Percentiles rank a stretch among this genome's conserved stretches.
phyloP scores from a whole-genome alignment of 2,329 filamentous ascomycete genomes.

The Botryotinia convoluta region DNA sequence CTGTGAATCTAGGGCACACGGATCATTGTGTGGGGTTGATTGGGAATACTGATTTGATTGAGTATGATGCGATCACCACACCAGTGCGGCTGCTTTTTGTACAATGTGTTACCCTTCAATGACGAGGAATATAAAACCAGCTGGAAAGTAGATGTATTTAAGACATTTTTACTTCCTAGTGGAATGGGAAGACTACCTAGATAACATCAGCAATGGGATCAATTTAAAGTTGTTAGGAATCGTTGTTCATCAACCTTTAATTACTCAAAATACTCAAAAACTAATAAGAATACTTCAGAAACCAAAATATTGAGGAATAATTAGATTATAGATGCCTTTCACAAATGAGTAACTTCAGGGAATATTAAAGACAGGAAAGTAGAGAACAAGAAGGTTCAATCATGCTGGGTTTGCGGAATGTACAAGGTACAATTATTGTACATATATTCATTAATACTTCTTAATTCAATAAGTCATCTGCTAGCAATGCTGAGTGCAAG shows the following conservation, averaged over 20 bases:
- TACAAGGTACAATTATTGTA: neutral
- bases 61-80: neutral
- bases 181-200: neutral
- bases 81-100: neutral
- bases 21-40: constrained; percentile 1
- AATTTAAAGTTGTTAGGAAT: neutral
- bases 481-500: neutral
- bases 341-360: neutral
- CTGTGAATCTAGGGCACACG: neutral
- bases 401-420: neutral
- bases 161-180: neutral
- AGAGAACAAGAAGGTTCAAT: neutral
- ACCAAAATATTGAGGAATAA: neutral
- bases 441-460: neutral
- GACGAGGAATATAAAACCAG: neutral
- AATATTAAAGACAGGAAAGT: neutral
- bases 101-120: neutral
- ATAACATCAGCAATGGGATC: neutral
- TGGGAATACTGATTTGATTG: neutral
- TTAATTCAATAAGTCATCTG: constrained; percentile 12
- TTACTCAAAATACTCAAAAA: neutral
- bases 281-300: neutral
- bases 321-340: neutral
- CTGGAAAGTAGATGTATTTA: neutral
- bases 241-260: neutral